Evolutionary conservation across 2,329 filamentous ascomycete species (phyloP).

Genomic region (Colletotrichum nymphaeae): DNA sequence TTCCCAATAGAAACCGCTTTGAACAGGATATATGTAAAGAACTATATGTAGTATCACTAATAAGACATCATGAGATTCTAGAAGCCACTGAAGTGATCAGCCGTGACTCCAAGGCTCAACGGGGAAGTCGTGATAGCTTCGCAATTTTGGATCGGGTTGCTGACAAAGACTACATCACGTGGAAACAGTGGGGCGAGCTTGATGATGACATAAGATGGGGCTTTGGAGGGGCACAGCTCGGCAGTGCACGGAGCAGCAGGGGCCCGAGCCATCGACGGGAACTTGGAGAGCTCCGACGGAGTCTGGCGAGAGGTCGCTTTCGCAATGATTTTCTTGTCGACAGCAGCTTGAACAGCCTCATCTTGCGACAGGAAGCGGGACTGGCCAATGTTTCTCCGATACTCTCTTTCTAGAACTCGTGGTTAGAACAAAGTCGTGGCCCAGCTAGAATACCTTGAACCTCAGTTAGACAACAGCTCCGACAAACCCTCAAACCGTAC

Average conservation of each 20-base stretch:
- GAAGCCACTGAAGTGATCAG: too few species aligned
- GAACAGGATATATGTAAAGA: too few species aligned
- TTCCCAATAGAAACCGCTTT: too few species aligned
- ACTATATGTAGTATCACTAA: too few species aligned
- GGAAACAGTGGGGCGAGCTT: neutral
- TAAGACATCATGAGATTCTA: too few species aligned
- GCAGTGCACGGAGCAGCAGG: slow-evolving; percentile 1
- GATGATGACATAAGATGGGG: neutral
- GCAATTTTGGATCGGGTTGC: neutral
- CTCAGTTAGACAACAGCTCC: neutral
- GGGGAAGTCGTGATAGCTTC: neutral
- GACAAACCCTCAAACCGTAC: neutral
- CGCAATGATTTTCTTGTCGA: neutral
- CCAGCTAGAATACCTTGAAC: neutral
- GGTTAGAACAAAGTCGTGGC: too few species aligned
- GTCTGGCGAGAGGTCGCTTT: neutral
- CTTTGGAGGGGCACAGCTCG: slow-evolving; percentile 3
- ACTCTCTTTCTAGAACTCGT: neutral
- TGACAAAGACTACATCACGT: neutral
- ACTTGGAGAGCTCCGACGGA: slow-evolving; percentile 31
- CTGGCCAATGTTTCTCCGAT: neutral
- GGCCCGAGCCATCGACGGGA: slow-evolving; percentile 8
- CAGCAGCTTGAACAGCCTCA: neutral
- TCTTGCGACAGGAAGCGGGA: neutral
- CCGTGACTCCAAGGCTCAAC: too few species aligned